Percentiles rank a stretch among this genome's conserved stretches.
These are phyloP conservation scores for Isochrysis galbana DNA, from an alignment of 78 protist species.

Conservation along the genomic window DNA sequence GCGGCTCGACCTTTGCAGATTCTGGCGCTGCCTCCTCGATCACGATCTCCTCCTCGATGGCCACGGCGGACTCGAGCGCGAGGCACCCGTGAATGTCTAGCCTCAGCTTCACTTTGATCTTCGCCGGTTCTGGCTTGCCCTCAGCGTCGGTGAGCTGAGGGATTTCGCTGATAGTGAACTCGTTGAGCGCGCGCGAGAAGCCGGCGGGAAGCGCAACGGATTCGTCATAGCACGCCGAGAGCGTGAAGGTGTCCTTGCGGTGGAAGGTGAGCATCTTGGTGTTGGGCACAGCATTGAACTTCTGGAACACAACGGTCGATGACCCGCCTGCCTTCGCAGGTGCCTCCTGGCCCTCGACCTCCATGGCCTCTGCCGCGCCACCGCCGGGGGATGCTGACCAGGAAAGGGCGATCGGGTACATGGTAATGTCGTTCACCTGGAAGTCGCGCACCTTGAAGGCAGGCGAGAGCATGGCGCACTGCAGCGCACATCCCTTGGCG, in stretches of 20 bases:
- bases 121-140: background rate
- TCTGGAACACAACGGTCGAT: background rate
- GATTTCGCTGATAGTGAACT: slow-evolving; percentile 34
- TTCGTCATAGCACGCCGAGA: slow-evolving; percentile 49
- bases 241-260: slow-evolving; percentile 55
- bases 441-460: slow-evolving; percentile 85
- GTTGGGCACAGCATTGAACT: slow-evolving; percentile 36
- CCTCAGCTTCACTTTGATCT: slow-evolving; percentile 61
- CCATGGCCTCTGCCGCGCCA: slow-evolving; percentile 53
- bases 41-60: slow-evolving; percentile 56
- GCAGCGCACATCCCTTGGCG: slow-evolving; percentile 89
- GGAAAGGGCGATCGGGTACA: slow-evolving; percentile 65
- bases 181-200: background rate
- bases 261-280: slow-evolving; percentile 64
- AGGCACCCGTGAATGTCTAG: slow-evolving; percentile 75
- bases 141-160: background rate
- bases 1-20: slow-evolving; percentile 14
- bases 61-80: slow-evolving; percentile 66
- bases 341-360: slow-evolving; percentile 33
- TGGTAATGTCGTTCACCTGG: slow-evolving; percentile 62
- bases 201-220: slow-evolving; percentile 19
- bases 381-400: slow-evolving; percentile 39
- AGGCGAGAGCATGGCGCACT: slow-evolving; percentile 88
- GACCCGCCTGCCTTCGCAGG: background rate
- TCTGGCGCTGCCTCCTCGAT: slow-evolving; percentile 45